A percentile compares a stretch with the other conserved stretches of the same genome.
Evolutionary conservation across 805 yeast genomes (phyloP).

Genomic region (Candida anglica): DNA sequence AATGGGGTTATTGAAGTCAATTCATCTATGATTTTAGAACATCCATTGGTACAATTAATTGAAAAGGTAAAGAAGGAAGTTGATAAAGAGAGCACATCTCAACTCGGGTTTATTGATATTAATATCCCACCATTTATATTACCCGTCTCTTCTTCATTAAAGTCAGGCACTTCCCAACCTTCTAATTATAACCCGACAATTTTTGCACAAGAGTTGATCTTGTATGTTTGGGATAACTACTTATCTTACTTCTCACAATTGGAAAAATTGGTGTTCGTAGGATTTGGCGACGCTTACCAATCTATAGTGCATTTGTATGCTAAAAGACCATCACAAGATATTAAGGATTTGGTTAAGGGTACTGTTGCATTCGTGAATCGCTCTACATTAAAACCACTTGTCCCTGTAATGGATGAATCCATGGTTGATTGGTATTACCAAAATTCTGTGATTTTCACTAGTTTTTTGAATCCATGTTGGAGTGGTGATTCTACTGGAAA

Average conservation of each 20-base stretch:
- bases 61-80: slow-evolving; percentile 46
- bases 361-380: slow-evolving; percentile 67
- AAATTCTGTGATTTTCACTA: slow-evolving; percentile 78
- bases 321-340: slow-evolving; percentile 58
- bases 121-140: slow-evolving; percentile 62
- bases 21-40: slow-evolving; percentile 72
- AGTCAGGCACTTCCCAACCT: slow-evolving; percentile 4
- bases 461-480: slow-evolving; percentile 79
- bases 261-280: slow-evolving; percentile 71
- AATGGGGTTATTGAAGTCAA: slow-evolving; percentile 74
- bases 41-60: slow-evolving; percentile 58
- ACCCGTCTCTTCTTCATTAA: slow-evolving; percentile 15
- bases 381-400: slow-evolving; percentile 68
- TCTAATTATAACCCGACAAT: slow-evolving; percentile 53
- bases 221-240: slow-evolving; percentile 89
- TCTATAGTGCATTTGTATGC: slow-evolving; percentile 86
- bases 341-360: slow-evolving; percentile 60
- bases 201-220: slow-evolving; percentile 70
- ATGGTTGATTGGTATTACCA: slow-evolving; percentile 89
- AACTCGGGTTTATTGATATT: slow-evolving; percentile 78
- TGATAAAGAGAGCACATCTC: slow-evolving; percentile 9
- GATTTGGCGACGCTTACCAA: slow-evolving; percentile 85
- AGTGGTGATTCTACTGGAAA: slow-evolving; percentile 12
- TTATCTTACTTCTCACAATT: slow-evolving; percentile 66
- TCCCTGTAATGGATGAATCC: slow-evolving; percentile 84